Evolutionary conservation across 495 filamentous ascomycete genomes (phyloP).

Genomic region (Tetracladium marchalianum): DNA sequence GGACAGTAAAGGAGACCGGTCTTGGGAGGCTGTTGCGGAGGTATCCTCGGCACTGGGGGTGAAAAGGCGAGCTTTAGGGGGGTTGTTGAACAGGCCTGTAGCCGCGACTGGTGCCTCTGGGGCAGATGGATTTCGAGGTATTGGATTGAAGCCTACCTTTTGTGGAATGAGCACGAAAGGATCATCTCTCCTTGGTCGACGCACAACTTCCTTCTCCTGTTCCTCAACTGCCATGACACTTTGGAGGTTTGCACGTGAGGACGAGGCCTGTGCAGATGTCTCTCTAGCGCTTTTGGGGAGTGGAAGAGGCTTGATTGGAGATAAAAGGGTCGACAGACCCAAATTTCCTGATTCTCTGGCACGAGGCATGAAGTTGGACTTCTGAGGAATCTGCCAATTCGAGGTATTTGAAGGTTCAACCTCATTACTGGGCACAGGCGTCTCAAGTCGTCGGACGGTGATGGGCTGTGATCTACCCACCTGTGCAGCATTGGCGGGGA

Average conservation of each 20-base stretch:
- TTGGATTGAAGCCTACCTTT: conserved; percentile 39
- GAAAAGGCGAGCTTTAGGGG: not conserved
- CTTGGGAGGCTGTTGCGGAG: conserved; percentile 7
- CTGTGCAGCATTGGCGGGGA: not conserved
- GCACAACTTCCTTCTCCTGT: not conserved
- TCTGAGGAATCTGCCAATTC: conserved; percentile 30
- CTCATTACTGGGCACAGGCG: not conserved
- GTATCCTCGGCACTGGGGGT: conserved; percentile 4
- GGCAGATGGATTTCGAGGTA: conserved; percentile 18
- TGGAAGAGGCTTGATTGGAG: conserved; percentile 14
- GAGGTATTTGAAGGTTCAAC: conserved; percentile 9
- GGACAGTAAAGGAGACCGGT: conserved; percentile 3
- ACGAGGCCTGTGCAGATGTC: not conserved
- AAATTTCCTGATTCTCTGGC: conserved; percentile 22
- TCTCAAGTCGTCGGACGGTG: conserved; percentile 3
- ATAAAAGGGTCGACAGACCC: conserved; percentile 15
- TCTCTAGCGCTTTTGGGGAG: conserved; percentile 3
- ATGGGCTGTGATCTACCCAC: conserved; percentile 1
- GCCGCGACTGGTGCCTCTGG: conserved; percentile 1
- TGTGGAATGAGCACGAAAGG: conserved; percentile 27
- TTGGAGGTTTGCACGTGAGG: conserved; percentile 1
- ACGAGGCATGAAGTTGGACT: conserved; percentile 40
- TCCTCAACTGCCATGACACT: conserved; percentile 1
- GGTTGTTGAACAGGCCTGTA: conserved; percentile 1
- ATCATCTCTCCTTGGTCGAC: not conserved